Percentiles rank a stretch among this genome's conserved stretches.
Evolutionary conservation across 2,329 filamentous ascomycete species (phyloP).

Genomic region (Ceratocystis cacaofunesta): DNA sequence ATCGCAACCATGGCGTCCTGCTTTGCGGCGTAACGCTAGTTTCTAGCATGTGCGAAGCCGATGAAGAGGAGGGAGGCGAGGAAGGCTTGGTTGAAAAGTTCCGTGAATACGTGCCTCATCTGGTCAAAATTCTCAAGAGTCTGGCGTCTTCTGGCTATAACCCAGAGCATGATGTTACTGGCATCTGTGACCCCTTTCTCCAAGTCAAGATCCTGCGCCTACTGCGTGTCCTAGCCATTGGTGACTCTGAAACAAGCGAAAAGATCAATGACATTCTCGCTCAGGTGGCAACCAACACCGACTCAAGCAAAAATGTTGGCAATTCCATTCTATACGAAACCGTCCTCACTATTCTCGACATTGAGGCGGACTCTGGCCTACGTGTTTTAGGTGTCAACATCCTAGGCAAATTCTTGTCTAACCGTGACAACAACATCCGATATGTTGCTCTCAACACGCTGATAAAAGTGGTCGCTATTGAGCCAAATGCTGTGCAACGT

Average conservation of each 20-base stretch:
- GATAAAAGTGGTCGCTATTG: constrained; percentile 94
- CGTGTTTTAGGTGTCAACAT: constrained; percentile 95
- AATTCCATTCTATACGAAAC: constrained; percentile 97
- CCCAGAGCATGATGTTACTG: constrained; percentile 94
- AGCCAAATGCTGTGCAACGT: constrained; percentile 91
- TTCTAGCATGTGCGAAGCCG: constrained; percentile 83
- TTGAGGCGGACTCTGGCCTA: constrained; percentile 90
- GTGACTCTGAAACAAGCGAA: constrained; percentile 77
- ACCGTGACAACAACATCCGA: constrained; percentile 97
- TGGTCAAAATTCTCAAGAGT: constrained; percentile 84
- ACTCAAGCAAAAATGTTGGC: constrained; percentile 94
- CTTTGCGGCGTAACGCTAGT: constrained; percentile 85
- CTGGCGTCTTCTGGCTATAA: constrained; percentile 92
- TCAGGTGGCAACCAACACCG: constrained; percentile 94
- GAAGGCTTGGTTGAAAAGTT: constrained; percentile 84
- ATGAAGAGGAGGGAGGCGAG: constrained; percentile 83
- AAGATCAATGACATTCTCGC: constrained; percentile 97
- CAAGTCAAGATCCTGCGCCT: constrained; percentile 91
- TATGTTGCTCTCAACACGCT: constrained; percentile 95
- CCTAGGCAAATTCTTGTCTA: constrained; percentile 93
- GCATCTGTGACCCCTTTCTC: constrained; percentile 92
- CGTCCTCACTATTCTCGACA: constrained; percentile 91
- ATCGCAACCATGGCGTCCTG: constrained; percentile 90
- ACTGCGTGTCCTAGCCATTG: constrained; percentile 70
- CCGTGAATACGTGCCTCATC: constrained; percentile 63